Conservation (phyloP, 805 yeast species). For the Hanseniaspora valbyensis region DNA sequence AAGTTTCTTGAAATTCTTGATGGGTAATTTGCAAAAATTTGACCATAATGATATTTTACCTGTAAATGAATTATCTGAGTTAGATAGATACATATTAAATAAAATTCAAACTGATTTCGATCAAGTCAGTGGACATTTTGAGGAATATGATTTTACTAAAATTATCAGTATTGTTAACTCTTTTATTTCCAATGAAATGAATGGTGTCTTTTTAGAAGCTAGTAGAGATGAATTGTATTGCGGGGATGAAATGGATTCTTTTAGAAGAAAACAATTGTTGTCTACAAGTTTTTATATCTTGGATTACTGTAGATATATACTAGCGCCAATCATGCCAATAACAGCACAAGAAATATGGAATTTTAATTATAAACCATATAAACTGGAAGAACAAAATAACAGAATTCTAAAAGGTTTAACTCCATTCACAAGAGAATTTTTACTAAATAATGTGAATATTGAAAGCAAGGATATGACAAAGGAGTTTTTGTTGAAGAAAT, state of each 20-base stretch:
- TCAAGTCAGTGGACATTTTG: constrained; percentile 37
- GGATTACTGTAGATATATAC: constrained; percentile 48
- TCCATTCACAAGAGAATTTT: constrained; percentile 17
- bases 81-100: constrained; percentile 55
- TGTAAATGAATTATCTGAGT: constrained; percentile 31
- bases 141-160: constrained; percentile 52
- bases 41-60: constrained; percentile 29
- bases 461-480: constrained; percentile 1
- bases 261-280: constrained; percentile 36
- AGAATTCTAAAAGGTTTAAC: constrained; percentile 9
- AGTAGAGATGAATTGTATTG: constrained; percentile 80
- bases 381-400: constrained; percentile 17
- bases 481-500: not conserved
- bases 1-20: constrained; percentile 63
- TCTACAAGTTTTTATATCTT: constrained; percentile 55
- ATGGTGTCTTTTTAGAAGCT: constrained; percentile 77
- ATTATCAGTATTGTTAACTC: constrained; percentile 57
- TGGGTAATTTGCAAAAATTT: constrained; percentile 60
- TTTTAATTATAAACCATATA: constrained; percentile 20
- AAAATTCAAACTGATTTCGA: constrained; percentile 31
- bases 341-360: constrained; percentile 85
- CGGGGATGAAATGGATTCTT: constrained; percentile 30
- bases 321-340: constrained; percentile 76
- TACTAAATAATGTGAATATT: constrained; percentile 17
- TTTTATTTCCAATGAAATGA: constrained; percentile 63